Evolutionary conservation across 2,329 filamentous ascomycete genomes (phyloP).

Genomic region (Mycogone perniciosa): DNA sequence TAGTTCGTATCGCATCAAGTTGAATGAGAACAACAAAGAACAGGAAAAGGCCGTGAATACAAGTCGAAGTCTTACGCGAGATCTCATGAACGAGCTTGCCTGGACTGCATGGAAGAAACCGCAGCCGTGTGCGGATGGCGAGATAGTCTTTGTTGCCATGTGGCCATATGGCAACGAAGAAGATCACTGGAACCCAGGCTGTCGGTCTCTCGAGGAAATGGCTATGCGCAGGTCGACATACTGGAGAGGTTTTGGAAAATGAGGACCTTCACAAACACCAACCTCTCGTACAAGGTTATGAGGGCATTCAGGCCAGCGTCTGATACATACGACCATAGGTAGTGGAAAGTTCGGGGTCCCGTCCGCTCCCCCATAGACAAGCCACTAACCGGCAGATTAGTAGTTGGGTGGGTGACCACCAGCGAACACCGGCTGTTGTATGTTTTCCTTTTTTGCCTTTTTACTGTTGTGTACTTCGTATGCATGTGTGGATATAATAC

Average conservation of each 20-base stretch:
- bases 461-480: background rate
- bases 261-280: background rate
- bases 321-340: slow-evolving; percentile 18
- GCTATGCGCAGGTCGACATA: slow-evolving; percentile 15
- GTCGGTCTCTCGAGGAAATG: slow-evolving; percentile 23
- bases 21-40: background rate
- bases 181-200: slow-evolving; percentile 42
- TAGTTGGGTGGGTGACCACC: slow-evolving; percentile 15
- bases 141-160: slow-evolving; percentile 57
- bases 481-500: too few relatives aligned
- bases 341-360: slow-evolving; percentile 15
- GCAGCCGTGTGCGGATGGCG: slow-evolving; percentile 43
- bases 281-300: background rate
- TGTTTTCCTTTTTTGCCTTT: background rate
- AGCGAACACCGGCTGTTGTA: slow-evolving; percentile 6
- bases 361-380: slow-evolving; percentile 16
- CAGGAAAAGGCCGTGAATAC: slow-evolving; percentile 15
- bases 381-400: slow-evolving; percentile 15
- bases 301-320: background rate
- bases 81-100: slow-evolving; percentile 42
- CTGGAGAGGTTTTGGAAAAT: slow-evolving; percentile 15
- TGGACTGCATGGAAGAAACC: slow-evolving; percentile 58
- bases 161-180: slow-evolving; percentile 52
- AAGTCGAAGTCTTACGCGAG: slow-evolving; percentile 16
- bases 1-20: slow-evolving; percentile 10